phyloP scores from a whole-genome alignment of 2,329 filamentous ascomycete species.

The Epichloe hybrida region DNA sequence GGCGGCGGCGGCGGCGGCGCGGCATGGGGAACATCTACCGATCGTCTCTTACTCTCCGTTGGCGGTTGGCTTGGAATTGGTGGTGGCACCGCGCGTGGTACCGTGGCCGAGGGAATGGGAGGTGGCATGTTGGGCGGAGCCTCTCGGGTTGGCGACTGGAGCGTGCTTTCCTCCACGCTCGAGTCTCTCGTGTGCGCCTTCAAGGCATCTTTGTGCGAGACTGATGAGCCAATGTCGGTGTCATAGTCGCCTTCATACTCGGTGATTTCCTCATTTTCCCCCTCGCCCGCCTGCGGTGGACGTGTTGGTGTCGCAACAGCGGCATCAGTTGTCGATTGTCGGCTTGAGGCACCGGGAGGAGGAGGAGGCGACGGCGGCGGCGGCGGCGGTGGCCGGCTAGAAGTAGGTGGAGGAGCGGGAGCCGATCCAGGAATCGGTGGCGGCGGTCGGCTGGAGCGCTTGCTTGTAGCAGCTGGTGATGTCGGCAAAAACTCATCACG shows the following conservation, averaged over 20 bases:
- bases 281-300: slow-evolving; percentile 37
- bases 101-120: slow-evolving; percentile 38
- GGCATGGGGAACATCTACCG: slow-evolving; percentile 56
- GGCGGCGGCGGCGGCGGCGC: slow-evolving; percentile 43
- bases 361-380: slow-evolving; percentile 21
- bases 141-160: slow-evolving; percentile 40
- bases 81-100: slow-evolving; percentile 49
- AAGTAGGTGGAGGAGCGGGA: slow-evolving; percentile 32
- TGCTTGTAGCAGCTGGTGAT: slow-evolving; percentile 29
- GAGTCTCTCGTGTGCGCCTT: slow-evolving; percentile 68
- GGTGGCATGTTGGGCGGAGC: slow-evolving; percentile 37
- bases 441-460: slow-evolving; percentile 42
- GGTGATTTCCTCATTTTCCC: slow-evolving; percentile 65
- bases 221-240: slow-evolving; percentile 88
- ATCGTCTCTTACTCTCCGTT: slow-evolving; percentile 41
- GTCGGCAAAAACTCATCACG: slow-evolving; percentile 28
- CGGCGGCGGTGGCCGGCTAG: slow-evolving; percentile 49
- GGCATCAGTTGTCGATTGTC: slow-evolving; percentile 46
- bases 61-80: slow-evolving; percentile 50
- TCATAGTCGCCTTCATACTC: slow-evolving; percentile 98
- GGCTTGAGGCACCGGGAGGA: slow-evolving; percentile 30
- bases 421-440: slow-evolving; percentile 46
- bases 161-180: slow-evolving; percentile 57
- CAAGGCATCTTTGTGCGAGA: slow-evolving; percentile 84
- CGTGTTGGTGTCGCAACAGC: slow-evolving; percentile 29